Percentiles rank a stretch among this genome's conserved stretches.
Conservation (phyloP, 2,329 filamentous ascomycete genomes). For the Didymella segeticola region DNA sequence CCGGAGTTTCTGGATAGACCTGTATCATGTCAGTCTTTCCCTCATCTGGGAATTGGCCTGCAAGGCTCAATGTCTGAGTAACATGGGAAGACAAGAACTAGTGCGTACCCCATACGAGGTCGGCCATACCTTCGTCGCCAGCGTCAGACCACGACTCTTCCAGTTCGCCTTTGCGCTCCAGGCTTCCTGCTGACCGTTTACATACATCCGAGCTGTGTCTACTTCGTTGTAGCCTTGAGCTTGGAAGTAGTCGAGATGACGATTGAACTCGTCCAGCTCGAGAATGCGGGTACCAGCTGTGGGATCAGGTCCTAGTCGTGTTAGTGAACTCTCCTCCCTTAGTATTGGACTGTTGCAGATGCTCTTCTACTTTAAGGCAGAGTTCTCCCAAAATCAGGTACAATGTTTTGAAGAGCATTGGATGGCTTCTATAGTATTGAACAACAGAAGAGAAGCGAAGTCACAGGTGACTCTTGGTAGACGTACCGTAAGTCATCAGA, state of each 20-base stretch:
- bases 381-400: no score
- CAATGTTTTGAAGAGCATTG: no score
- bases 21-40: not conserved
- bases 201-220: slow-evolving; percentile 78
- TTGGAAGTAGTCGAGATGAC: slow-evolving; percentile 74
- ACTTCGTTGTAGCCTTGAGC: slow-evolving; percentile 77
- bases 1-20: not conserved
- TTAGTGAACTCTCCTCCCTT: no score
- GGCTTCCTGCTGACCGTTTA: slow-evolving; percentile 73
- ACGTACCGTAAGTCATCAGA: slow-evolving; percentile 4
- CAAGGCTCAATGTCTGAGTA: no score
- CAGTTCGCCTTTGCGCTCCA: slow-evolving; percentile 75
- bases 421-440: no score
- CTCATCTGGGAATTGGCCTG: no score
- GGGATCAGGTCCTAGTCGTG: not conserved
- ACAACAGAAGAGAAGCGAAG: no score
- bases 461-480: no score
- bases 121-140: slow-evolving; percentile 80
- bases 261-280: slow-evolving; percentile 68
- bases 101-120: slow-evolving; percentile 73
- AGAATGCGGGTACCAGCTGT: slow-evolving; percentile 72
- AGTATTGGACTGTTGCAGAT: no score
- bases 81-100: slow-evolving; percentile 68
- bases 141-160: slow-evolving; percentile 74
- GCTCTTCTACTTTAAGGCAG: no score